phyloP scores from a whole-genome alignment of 1,284 basidiomycete species.

The Cryptococcus sp. region DNA sequence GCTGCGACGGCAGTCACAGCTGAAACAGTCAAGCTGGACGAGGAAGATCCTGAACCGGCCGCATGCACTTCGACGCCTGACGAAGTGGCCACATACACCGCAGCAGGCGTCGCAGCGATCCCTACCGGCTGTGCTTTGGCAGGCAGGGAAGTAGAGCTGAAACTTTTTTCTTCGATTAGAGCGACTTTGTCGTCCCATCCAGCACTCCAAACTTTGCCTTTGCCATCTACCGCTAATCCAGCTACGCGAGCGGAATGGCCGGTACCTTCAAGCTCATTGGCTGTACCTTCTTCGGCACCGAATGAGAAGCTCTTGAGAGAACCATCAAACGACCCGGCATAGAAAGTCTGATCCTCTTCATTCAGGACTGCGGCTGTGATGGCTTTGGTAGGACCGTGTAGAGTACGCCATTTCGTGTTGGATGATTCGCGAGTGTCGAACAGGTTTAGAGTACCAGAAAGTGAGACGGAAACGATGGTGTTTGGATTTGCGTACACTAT shows the following conservation, averaged over 20 bases:
- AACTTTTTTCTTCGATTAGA: slow-evolving; percentile 58
- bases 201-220: slow-evolving; percentile 63
- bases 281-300: slow-evolving; percentile 52
- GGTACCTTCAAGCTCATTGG: slow-evolving; percentile 61
- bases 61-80: slow-evolving; percentile 63
- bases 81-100: slow-evolving; percentile 71
- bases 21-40: not conserved
- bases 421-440: slow-evolving; percentile 73
- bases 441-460: slow-evolving; percentile 80
- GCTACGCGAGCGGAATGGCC: slow-evolving; percentile 74
- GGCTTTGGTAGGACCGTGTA: slow-evolving; percentile 75
- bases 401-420: slow-evolving; percentile 59
- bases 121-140: slow-evolving; percentile 71
- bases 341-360: slow-evolving; percentile 60
- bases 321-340: slow-evolving; percentile 82
- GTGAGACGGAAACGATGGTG: slow-evolving; percentile 79
- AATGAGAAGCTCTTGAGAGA: slow-evolving; percentile 65
- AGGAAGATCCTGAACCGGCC: slow-evolving; percentile 18
- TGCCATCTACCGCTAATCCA: slow-evolving; percentile 58
- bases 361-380: slow-evolving; percentile 66
- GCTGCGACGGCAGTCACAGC: slow-evolving; percentile 44
- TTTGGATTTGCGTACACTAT: slow-evolving; percentile 74
- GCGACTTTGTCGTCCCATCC: slow-evolving; percentile 77
- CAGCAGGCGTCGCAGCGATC: slow-evolving; percentile 62
- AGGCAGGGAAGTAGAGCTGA: slow-evolving; percentile 52